Base-by-base conservation (phyloP, 192 early-diverging fungal genomes). In the Bifiguratus adelaidae region DNA sequence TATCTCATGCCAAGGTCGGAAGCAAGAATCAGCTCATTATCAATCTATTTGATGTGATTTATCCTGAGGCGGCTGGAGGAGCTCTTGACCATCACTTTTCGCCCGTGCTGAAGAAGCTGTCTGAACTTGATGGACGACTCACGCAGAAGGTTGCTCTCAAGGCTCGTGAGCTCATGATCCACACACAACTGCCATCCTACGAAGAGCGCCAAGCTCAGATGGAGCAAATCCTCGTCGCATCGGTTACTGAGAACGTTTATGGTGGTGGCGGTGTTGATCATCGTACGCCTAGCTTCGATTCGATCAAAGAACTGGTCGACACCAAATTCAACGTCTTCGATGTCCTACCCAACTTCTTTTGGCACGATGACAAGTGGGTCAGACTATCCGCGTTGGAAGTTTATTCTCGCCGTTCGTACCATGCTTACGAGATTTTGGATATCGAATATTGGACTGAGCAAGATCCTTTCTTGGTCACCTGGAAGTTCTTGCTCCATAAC, bases 311-410 rank as follows among this genome's bases (percentile, higher is more conserved):
- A 50, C 66, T 97, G 51, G 78, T 97, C 53, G 89, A 87, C 16
- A 89, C 92, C 48, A 89, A 90, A 60, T 89, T 91, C 78, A 83
- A 89, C 25, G 94, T 99, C 42, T 80, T 95, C 54, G 95, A 99
- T 51, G 88, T 97, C 16, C 61, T 99, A 44, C 90, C 89, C 50
- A 69, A 71, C 47, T 94, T 99, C 72, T 90, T 99, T 62, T 91
- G 90, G 65, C 84, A 98, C 56, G 61, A 71, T 25, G 82, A 91
- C 45, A 62, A 67, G 18, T 78, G 80, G 44, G 73, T 95, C 41
- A 66, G 82, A 5, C 63, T 90, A 53, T 85, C 88, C 1, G 93
- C 95, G 18, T 76, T 96, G 25, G 92, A 95, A 77, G 91, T 92
- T 11, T 99, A 99, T 58, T 87, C 89, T 44, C 80, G 94, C 45